Base-by-base conservation (phyloP, 129 eudicot genomes). In the Lactuca saligna region DNA sequence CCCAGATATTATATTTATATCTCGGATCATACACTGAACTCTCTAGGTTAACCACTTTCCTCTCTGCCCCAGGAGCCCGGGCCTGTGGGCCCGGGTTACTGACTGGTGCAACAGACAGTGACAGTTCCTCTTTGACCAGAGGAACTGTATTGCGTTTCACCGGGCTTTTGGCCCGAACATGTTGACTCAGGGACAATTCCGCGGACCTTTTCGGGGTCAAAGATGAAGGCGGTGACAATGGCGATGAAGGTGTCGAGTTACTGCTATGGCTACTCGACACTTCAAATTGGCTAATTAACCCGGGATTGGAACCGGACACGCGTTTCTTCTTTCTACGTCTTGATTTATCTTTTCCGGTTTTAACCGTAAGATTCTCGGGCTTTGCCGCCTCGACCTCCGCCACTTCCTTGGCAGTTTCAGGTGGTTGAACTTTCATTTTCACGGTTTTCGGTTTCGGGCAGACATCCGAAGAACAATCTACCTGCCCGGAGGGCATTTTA, bases 201-300 rank as follows among this genome's bases (percentile, higher is more conserved):
- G 77, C 57, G 12, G 84, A 49, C 66, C 70, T 57, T 56, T 71
- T 84, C 5, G 91, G 87, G 8, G 85, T 86, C 3, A 34, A 38
- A 51, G 83, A 66, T 53, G 86, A 55, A 49, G 61, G 57, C 3
- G 96, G 90, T 25, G 98, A 87, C 65, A 83, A 79, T 37, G 99
- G 99, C 0, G 95, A 89, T 17, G 97, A 81, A 11, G 97, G 97
- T 38, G 99, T 86, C 35, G 99, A 93, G 79, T 85, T 87, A 65
- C 99, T 84, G 68, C 97, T 93, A 34, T 89, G 95, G 76, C 99
- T 93, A 75, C 98, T 93, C 44, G 88, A 85, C 61, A 82, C 90
- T 66, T 89, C 98, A 44, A 81, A 50, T 31, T 79, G 77, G 61
- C 82, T 80, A 41, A 56, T 10, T 68, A 84, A 17, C 46, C 85